A percentile compares a stretch with the other conserved stretches of the same genome.
phyloP scores from a whole-genome alignment of 129 eudicot species.

The Flaveria ramosissima region DNA sequence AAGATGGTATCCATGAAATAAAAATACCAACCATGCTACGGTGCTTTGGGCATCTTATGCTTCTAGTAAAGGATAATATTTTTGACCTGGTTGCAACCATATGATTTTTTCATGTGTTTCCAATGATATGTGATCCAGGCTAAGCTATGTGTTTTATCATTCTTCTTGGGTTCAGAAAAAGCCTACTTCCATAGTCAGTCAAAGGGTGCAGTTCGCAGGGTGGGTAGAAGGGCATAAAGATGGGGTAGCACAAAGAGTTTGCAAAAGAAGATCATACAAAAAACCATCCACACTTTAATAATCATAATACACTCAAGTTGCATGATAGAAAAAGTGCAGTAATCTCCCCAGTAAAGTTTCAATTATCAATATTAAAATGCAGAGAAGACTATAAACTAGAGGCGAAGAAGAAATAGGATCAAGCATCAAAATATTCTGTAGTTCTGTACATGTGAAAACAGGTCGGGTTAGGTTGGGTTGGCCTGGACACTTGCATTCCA shows the following conservation, averaged over 20 bases:
- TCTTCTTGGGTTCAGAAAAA: background rate
- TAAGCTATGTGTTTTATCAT: background rate
- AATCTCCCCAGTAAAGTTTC: background rate
- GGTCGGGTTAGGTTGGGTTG: background rate
- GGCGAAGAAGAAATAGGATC: background rate
- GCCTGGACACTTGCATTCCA: background rate
- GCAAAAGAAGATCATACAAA: background rate
- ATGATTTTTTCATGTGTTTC: no score
- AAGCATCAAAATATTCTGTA: background rate
- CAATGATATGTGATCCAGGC: background rate
- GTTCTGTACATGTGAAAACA: background rate
- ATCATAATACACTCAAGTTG: background rate
- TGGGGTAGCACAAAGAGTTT: background rate
- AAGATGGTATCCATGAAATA: no score
- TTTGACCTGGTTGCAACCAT: no score
- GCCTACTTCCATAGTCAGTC: conserved; percentile 11
- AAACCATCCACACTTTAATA: background rate
- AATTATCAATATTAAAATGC: background rate
- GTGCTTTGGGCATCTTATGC: no score
- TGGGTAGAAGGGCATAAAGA: background rate
- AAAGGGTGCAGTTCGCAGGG: background rate
- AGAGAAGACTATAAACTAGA: background rate
- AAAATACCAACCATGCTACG: no score
- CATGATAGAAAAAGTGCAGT: background rate
- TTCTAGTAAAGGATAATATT: no score